Evolutionary conservation across 78 protist species (phyloP).

Genomic region (Goniomonas avonlea): DNA sequence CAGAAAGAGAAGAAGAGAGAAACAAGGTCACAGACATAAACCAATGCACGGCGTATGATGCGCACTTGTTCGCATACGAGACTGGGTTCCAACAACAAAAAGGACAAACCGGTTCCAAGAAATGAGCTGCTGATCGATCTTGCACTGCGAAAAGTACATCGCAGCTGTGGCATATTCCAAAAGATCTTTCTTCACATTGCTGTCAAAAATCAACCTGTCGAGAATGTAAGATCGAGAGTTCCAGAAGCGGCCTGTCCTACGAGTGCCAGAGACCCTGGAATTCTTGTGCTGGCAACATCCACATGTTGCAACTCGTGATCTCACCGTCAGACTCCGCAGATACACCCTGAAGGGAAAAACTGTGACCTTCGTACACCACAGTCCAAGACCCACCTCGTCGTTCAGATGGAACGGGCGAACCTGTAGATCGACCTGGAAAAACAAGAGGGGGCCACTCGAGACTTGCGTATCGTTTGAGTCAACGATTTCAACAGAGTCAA

Average conservation of each 20-base stretch:
- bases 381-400: not conserved
- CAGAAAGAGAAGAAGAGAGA: too few species aligned
- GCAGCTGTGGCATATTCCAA: slow-evolving; percentile 41
- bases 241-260: not conserved
- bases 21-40: too few species aligned
- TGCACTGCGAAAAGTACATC: slow-evolving; percentile 36
- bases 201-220: not conserved
- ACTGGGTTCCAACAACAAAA: not conserved
- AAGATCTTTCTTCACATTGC: slow-evolving; percentile 34
- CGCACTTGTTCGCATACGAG: too few species aligned
- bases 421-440: not conserved
- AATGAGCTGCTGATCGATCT: slow-evolving; percentile 44
- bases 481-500: not conserved
- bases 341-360: not conserved
- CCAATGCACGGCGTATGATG: too few species aligned
- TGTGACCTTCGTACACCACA: not conserved
- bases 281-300: slow-evolving; percentile 47
- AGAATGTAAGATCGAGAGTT: not conserved
- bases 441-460: not conserved
- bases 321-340: not conserved
- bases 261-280: slow-evolving; percentile 63
- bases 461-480: not conserved
- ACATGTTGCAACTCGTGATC: not conserved
- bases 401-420: not conserved
- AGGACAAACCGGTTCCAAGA: slow-evolving; percentile 46